Conservation (phyloP, 2,329 filamentous ascomycete species). For the Dactylellina cionopaga region DNA sequence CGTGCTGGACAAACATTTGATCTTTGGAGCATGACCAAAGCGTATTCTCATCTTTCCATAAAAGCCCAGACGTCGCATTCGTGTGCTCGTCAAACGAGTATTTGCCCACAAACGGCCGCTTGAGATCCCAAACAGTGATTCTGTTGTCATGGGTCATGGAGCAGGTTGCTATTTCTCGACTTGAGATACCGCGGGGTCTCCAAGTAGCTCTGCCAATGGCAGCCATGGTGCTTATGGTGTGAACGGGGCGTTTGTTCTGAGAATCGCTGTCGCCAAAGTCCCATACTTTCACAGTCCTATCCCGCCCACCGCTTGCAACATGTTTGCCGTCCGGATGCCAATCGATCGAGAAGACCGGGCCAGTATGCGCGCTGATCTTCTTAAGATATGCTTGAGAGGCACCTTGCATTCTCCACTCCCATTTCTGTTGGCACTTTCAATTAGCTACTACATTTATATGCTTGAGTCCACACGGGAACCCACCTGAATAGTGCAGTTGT, state of each 20-base stretch:
- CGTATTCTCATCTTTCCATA: constrained; percentile 74
- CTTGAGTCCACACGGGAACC: constrained; percentile 3
- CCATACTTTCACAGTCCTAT: constrained; percentile 73
- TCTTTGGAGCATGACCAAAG: constrained; percentile 74
- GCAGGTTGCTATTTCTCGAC: constrained; percentile 68
- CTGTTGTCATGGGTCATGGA: constrained; percentile 68
- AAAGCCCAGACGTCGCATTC: constrained; percentile 67
- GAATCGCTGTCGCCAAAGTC: constrained; percentile 71
- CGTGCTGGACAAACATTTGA: constrained; percentile 72
- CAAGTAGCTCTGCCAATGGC: constrained; percentile 71
- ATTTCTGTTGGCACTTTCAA: constrained; percentile 47
- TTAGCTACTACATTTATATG: constrained; percentile 36
- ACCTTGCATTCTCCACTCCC: constrained; percentile 48
- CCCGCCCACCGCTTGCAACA: constrained; percentile 69
- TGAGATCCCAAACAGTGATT: constrained; percentile 76
- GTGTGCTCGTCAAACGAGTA: constrained; percentile 73
- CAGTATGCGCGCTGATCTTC: constrained; percentile 56
- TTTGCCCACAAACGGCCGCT: constrained; percentile 73
- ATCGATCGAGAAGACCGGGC: constrained; percentile 56
- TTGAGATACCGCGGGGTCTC: constrained; percentile 64
- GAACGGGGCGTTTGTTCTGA: constrained; percentile 70
- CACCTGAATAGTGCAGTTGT: constrained; percentile 57
- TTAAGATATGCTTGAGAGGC: constrained; percentile 39
- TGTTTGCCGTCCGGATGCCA: constrained; percentile 77
- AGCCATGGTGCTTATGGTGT: constrained; percentile 70